Evolutionary conservation across 2,329 filamentous ascomycete genomes (phyloP).

Genomic region (Aspergillus fijiensis): DNA sequence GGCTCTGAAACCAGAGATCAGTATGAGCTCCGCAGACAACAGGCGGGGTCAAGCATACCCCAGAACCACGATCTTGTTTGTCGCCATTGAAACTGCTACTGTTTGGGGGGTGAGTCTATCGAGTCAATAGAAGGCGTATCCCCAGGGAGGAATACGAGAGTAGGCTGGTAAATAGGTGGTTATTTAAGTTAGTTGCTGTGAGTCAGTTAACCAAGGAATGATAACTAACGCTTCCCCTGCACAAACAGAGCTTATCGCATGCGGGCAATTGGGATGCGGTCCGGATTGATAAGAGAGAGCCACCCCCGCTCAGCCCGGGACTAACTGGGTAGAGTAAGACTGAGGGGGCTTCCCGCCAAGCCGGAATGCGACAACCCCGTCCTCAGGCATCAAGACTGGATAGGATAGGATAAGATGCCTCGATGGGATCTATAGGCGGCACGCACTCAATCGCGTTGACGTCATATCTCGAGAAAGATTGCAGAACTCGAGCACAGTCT

Average conservation of each 20-base stretch:
- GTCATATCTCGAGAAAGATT: neutral
- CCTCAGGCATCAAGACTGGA: neutral
- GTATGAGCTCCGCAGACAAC: constrained; percentile 7
- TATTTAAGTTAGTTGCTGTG: too few relatives aligned
- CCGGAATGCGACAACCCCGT: neutral
- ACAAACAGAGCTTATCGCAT: neutral
- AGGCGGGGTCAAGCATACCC: constrained; percentile 29
- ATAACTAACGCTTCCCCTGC: neutral
- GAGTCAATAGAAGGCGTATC: neutral
- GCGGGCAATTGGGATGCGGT: neutral
- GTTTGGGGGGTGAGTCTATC: neutral
- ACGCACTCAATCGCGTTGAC: neutral
- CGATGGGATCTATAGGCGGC: neutral
- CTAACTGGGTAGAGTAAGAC: too few relatives aligned
- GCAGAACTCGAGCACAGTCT: neutral
- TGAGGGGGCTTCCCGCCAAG: neutral
- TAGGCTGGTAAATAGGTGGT: too few relatives aligned
- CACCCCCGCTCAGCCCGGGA: neutral
- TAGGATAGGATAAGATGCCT: neutral
- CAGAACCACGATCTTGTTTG: constrained; percentile 41
- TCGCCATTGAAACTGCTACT: constrained; percentile 24
- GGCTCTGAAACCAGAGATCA: constrained; percentile 46
- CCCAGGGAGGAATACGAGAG: too few relatives aligned
- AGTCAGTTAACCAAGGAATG: neutral
- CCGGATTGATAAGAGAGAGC: neutral